phyloP scores from a whole-genome alignment of 805 yeast species.

The Pichia paraexigua region DNA sequence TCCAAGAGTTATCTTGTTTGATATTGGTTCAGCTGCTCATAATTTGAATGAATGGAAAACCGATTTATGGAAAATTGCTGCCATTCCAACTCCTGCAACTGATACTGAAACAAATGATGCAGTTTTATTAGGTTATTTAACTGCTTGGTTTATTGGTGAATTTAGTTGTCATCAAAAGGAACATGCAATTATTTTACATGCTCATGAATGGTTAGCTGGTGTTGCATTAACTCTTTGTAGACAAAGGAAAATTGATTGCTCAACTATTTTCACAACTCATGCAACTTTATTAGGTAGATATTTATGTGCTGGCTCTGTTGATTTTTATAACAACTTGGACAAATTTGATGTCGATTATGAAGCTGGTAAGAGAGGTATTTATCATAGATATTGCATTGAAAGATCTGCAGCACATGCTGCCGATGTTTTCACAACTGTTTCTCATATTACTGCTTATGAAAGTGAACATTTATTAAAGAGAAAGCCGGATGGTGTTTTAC shows the following conservation, averaged over 20 bases:
- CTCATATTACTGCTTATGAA: slow-evolving; percentile 96
- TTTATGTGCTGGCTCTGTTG: slow-evolving; percentile 93
- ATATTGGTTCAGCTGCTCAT: slow-evolving; percentile 62
- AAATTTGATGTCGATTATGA: slow-evolving; percentile 92
- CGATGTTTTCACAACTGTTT: slow-evolving; percentile 95
- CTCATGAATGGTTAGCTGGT: slow-evolving; percentile 98
- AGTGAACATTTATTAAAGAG: slow-evolving; percentile 87
- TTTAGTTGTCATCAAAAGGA: slow-evolving; percentile 74
- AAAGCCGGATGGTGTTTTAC: slow-evolving; percentile 96
- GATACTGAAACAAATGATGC: slow-evolving; percentile 91
- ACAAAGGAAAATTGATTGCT: slow-evolving; percentile 84
- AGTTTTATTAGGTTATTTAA: slow-evolving; percentile 81
- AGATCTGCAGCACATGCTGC: slow-evolving; percentile 94
- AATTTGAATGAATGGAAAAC: slow-evolving; percentile 88
- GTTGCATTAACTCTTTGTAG: slow-evolving; percentile 89
- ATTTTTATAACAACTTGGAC: slow-evolving; percentile 86
- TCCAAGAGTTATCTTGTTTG: slow-evolving; percentile 86
- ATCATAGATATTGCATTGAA: slow-evolving; percentile 94
- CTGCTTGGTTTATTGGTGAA: slow-evolving; percentile 97
- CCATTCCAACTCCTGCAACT: slow-evolving; percentile 87
- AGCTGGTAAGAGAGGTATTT: slow-evolving; percentile 96
- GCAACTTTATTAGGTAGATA: slow-evolving; percentile 94
- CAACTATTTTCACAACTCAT: slow-evolving; percentile 95
- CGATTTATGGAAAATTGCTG: slow-evolving; percentile 85
- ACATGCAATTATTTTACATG: slow-evolving; percentile 87